Conservation (phyloP, 2,329 filamentous ascomycete genomes). For the Exophiala lecanii-corni region DNA sequence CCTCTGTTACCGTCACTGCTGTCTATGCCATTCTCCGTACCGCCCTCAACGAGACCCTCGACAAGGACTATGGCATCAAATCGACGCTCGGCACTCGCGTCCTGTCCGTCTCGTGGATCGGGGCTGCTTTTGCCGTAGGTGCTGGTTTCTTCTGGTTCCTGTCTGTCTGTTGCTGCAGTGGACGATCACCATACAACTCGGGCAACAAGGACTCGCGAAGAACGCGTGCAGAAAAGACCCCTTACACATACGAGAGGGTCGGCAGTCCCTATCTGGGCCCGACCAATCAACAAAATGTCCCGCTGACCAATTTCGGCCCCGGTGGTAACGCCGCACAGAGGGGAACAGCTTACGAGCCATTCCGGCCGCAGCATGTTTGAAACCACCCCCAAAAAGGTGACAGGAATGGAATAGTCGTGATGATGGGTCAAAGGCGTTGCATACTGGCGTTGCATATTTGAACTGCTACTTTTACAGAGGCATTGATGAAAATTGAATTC, state of each 20-base stretch:
- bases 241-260: slow-evolving; percentile 58
- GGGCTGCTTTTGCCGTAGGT: slow-evolving; percentile 68
- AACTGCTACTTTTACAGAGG: too few relatives aligned
- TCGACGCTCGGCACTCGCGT: slow-evolving; percentile 64
- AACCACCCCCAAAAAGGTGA: too few relatives aligned
- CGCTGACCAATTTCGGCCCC: slow-evolving; percentile 17
- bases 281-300: slow-evolving; percentile 24
- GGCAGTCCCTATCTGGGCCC: slow-evolving; percentile 28
- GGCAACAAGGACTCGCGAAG: slow-evolving; percentile 18
- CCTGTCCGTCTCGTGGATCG: slow-evolving; percentile 72
- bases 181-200: slow-evolving; percentile 45
- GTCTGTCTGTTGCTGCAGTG: slow-evolving; percentile 86
- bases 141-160: slow-evolving; percentile 87
- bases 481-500: too few relatives aligned
- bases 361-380: slow-evolving; percentile 18
- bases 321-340: slow-evolving; percentile 8
- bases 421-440: background rate
- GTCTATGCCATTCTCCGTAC: slow-evolving; percentile 67
- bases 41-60: slow-evolving; percentile 61
- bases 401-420: too few relatives aligned
- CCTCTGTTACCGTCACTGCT: slow-evolving; percentile 69
- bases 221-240: slow-evolving; percentile 54
- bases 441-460: too few relatives aligned
- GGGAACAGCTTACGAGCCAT: slow-evolving; percentile 22
- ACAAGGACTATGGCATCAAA: slow-evolving; percentile 63